Evolutionary conservation across 1,284 basidiomycete genomes (phyloP).

Genomic region (Neolentinus lepideus): DNA sequence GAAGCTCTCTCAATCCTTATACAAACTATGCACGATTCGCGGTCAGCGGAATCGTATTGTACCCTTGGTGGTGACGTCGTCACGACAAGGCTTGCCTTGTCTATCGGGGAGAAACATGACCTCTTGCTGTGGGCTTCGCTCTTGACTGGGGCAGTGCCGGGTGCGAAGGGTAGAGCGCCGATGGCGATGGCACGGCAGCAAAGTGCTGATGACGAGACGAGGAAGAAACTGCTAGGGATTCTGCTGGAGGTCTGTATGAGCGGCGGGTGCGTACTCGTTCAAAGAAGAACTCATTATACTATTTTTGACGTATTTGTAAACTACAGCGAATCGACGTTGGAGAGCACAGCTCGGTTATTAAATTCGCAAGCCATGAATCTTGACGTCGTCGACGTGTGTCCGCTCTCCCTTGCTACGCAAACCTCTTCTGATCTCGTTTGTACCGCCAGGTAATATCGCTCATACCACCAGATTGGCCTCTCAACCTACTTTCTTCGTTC

Average conservation of each 20-base stretch:
- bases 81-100: slow-evolving; percentile 48
- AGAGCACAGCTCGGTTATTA: slow-evolving; percentile 60
- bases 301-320: background rate
- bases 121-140: slow-evolving; percentile 52
- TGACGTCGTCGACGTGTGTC: slow-evolving; percentile 67
- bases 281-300: too few species aligned
- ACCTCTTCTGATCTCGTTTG: background rate
- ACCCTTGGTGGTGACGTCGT: slow-evolving; percentile 68
- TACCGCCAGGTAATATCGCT: slow-evolving; percentile 53
- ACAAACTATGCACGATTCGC: slow-evolving; percentile 61
- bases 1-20: slow-evolving; percentile 65
- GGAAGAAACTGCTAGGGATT: slow-evolving; percentile 56
- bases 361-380: slow-evolving; percentile 77
- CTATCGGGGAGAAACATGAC: slow-evolving; percentile 42
- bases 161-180: slow-evolving; percentile 11
- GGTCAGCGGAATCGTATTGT: slow-evolving; percentile 76
- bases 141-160: slow-evolving; percentile 20
- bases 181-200: slow-evolving; percentile 16
- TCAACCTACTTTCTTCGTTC: slow-evolving; percentile 69
- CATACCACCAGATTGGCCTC: slow-evolving; percentile 71
- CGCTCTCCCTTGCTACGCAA: background rate
- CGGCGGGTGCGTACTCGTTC: slow-evolving; percentile 43
- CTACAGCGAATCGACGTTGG: slow-evolving; percentile 37
- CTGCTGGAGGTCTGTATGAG: slow-evolving; percentile 79
- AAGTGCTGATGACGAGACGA: slow-evolving; percentile 46